Evolutionary conservation across 805 yeast species (phyloP).

Genomic region (Candida takata): DNA sequence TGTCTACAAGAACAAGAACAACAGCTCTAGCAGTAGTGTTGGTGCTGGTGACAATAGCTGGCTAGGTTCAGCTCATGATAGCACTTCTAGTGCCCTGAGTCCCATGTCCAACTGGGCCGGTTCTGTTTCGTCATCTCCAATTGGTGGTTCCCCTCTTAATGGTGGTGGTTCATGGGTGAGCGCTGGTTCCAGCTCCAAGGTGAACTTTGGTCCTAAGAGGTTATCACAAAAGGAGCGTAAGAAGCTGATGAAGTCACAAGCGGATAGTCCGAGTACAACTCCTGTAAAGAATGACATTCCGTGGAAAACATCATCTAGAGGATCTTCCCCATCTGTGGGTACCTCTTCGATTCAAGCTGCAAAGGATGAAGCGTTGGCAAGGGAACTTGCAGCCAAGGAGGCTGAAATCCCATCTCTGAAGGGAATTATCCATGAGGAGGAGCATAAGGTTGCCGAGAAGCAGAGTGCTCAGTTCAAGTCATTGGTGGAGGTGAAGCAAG

Average conservation of each 20-base stretch:
- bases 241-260: conserved; percentile 27
- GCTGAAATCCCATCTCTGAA: conserved; percentile 28
- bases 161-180: background rate
- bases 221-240: conserved; percentile 56
- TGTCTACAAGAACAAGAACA: background rate
- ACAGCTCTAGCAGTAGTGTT: background rate
- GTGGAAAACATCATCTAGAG: conserved; percentile 16
- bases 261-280: background rate
- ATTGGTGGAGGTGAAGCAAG: conserved; percentile 67
- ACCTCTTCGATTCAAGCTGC: too few species aligned
- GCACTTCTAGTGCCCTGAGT: conserved; percentile 3
- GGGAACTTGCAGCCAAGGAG: background rate
- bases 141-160: background rate
- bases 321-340: background rate
- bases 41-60: background rate
- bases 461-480: conserved; percentile 32
- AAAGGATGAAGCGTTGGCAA: too few species aligned
- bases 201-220: conserved; percentile 8
- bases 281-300: conserved; percentile 5
- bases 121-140: background rate
- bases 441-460: conserved; percentile 30
- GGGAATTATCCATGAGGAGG: conserved; percentile 42
- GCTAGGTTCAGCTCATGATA: background rate
- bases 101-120: conserved; percentile 10
- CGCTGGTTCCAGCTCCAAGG: conserved; percentile 7